Evolutionary conservation across 192 early-diverging fungal genomes (phyloP), one percentile per base, ranked within the genome.

Genomic region (Entomortierella chlamydospora): DNA sequence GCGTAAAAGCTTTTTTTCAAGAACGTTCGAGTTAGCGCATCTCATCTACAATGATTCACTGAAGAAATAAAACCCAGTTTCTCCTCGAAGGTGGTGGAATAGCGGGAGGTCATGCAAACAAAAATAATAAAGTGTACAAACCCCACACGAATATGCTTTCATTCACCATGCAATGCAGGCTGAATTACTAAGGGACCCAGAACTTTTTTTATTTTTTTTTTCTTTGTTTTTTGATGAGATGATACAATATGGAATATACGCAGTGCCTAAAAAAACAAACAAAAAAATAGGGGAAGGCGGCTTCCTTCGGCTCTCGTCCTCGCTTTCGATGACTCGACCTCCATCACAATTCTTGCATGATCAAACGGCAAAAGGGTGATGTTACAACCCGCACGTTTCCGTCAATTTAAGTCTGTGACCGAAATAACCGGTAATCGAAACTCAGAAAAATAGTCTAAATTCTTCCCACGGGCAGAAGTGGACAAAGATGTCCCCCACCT

Each of bases 191-290:
- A 20, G 22, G 29, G 55, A 57, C 55, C 55, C 55, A 37, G 55
- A 30, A 33, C 55, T 57, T 57, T 57, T 37, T 22, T 49, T 43
- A 42, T 39, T 37, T 57, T 58, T 58, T 45, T 47, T 61, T n/a
- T 47, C 28, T 42, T 41, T 41, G 22, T 45, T n/a, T 61, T 30
- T 17, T 51, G 11, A 25, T 15, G 6, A 22, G 6, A 15, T 7
- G 18, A 25, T 7, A 51, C 8, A 25, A 51, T 22, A 51, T 7
- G 18, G n/a, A 51, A n/a, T n/a, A n/a, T n/a, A n/a, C n/a, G n/a
- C n/a, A 51, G 6, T 15, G n/a, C 23, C 20, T 51, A 22, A 8
- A 51, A 51, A 51, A 51, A 51, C 18, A 26, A 45, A 17, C n/a
- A 61, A 25, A 41, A 12, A 59, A 18, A 59, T n/a, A 59, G 20